Base-by-base conservation (phyloP, 2,329 filamentous ascomycete species). In the Arthrobotrys megalospora region DNA sequence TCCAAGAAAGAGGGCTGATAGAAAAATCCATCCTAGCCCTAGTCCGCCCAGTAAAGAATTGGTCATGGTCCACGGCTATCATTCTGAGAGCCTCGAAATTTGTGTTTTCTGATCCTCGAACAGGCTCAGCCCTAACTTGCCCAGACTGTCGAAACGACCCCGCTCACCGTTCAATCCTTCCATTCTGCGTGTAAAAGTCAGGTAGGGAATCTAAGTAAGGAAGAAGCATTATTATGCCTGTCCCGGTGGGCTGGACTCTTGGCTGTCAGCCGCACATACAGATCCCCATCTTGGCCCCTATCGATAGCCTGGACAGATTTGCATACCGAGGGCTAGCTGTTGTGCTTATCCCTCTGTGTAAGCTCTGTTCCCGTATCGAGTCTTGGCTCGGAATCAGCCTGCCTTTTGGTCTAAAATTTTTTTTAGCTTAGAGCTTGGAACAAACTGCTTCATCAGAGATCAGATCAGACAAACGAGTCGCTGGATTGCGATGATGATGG, bases 41-140 rank as follows among this genome's bases (percentile, higher is more conserved):
- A 19, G 64, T 45, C 34, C 32, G 64, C 64, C 63, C 64, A 67
- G 64, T 48, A 45, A 64, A 53, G 55, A 71, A 71, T 71, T 71
- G 67, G 67, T 71, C 67, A 71, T 71, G 55, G 45, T 63, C 34
- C 50, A 34, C 45, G 19, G 55, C 55, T 11, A 55, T 41, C 43
- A 41, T 62, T 28, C 41, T 34, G 38, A 24, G 52, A 43, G 48
- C 32, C 32, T 45, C 38, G 58, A 41, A 48, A 76, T 76, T 76
- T 76, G 72, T 76, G 65, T 77, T 77, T 66, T 77, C 62, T 77
- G 73, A 71, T 76, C 72, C 72, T 76, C 65, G 21, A 38, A 12
- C 21, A 53, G 52, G 47, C 67, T 77, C 73, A 77, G 73, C 73
- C 73, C 73, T 77, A 71, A 67, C 66, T 71, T 77, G 73, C 73